Evolutionary conservation across 805 yeast genomes (phyloP), one percentile per base, ranked within the genome.

Genomic region (Clavispora asparagi): DNA sequence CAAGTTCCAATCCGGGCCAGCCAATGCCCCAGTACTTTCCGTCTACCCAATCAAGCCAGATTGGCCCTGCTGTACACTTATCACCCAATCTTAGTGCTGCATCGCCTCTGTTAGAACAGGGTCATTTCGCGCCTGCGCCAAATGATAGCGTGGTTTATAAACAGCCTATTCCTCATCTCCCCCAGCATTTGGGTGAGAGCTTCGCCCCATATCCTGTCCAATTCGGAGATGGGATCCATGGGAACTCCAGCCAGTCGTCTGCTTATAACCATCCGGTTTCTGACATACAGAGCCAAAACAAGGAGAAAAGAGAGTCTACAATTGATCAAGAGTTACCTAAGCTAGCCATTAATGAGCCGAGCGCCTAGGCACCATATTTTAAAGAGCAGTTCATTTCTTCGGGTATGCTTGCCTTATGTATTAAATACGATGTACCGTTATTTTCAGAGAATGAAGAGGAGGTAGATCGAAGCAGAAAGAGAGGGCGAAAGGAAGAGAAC

Each of bases 1-100:
- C 13, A 33, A 39, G 27, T 13, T 13, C 41, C 23, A 44, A 23
- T 7, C 38, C 41, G 6, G 33, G 26, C 7, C 51, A 51, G 41
- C 58, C 58, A 14, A 51, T 51, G 52, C 68, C 71, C 2, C 74
- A 70, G 43, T 67, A 65, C 53, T 68, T 68, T 52, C 71, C 72
- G 2, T 53, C 65, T 1, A 56, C 69, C n/a, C 71, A 71, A 13
- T 67, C 58, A 41, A 62, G 63, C 17, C 50, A 41, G 28, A 51
- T 7, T 55, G 54, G 43, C 54, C 45, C 39, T 47, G 45, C 32
- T 36, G n/a, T 39, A 33, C 38, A 13, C 48, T 31, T 14, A 6
- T 46, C 53, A n/a, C 51, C 54, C 14, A 44, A 31, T n/a, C 26
- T 46, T 30, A 32, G 26, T 16, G 45, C 46, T 9, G 12, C 43